Percentiles rank a stretch among this genome's conserved stretches.
These are phyloP conservation scores for Petasospora rhodanensis DNA, from an alignment of 1,139 yeast species.

Conservation along the genomic window DNA sequence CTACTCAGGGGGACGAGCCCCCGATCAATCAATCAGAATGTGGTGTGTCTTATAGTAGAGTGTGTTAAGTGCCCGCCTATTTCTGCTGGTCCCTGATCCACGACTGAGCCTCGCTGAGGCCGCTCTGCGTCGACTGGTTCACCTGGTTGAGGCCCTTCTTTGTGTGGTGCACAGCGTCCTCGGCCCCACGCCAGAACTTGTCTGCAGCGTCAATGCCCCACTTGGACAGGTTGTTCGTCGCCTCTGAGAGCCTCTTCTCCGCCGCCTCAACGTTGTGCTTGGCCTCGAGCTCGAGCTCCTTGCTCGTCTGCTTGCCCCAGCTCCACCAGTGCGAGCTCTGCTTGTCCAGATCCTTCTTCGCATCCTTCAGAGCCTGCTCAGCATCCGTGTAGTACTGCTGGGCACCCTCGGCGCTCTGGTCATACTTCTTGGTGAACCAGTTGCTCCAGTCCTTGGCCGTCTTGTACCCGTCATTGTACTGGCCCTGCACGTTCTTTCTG, in stretches of 20 bases:
- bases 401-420: slow-evolving; percentile 28
- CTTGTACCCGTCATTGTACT: slow-evolving; percentile 18
- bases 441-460: slow-evolving; percentile 23
- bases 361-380: slow-evolving; percentile 27
- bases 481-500: slow-evolving; percentile 11
- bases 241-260: slow-evolving; percentile 25
- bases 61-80: too few relatives aligned
- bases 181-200: slow-evolving; percentile 29
- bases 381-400: slow-evolving; percentile 28
- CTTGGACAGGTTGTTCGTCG: slow-evolving; percentile 22
- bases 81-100: slow-evolving; percentile 27
- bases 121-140: slow-evolving; percentile 28
- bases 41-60: too few relatives aligned
- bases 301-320: slow-evolving; percentile 30
- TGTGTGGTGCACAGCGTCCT: slow-evolving; percentile 26
- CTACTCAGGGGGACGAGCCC: too few relatives aligned
- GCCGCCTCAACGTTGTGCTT: slow-evolving; percentile 29
- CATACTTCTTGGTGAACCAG: slow-evolving; percentile 26
- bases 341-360: slow-evolving; percentile 29
- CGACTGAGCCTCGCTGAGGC: slow-evolving; percentile 26
- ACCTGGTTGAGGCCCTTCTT: slow-evolving; percentile 27
- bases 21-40: too few relatives aligned
- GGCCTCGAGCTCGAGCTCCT: slow-evolving; percentile 30
- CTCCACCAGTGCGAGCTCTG: slow-evolving; percentile 30
- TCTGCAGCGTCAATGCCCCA: slow-evolving; percentile 24